Conservation (phyloP, 306 rosid genomes). For the Fragaria vesca region DNA sequence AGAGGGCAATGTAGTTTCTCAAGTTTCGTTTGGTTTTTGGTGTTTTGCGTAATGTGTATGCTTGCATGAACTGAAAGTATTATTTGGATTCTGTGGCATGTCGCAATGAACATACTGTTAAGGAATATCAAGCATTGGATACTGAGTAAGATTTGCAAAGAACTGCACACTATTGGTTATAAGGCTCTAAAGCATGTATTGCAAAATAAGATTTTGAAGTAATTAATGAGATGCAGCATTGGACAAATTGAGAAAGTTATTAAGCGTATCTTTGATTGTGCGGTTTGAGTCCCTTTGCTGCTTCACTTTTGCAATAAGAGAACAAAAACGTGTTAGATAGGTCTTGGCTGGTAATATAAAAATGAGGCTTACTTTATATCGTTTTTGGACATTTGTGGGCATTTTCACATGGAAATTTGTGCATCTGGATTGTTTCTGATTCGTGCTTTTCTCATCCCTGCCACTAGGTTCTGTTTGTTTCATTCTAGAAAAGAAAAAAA, state of each 20-base stretch:
- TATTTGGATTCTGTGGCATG: not conserved
- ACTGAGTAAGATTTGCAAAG: constrained; percentile 3
- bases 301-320: not conserved
- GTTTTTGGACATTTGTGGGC: not conserved
- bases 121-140: constrained; percentile 2
- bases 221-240: not conserved
- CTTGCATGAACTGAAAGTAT: not conserved
- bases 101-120: not conserved
- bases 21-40: too few species aligned
- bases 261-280: not conserved
- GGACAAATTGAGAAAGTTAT: not conserved
- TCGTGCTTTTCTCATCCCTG: not conserved
- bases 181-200: not conserved
- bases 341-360: not conserved
- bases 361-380: not conserved
- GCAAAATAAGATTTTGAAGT: not conserved
- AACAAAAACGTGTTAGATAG: not conserved
- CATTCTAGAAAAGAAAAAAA: not conserved
- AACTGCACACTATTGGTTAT: not conserved
- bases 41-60: not conserved
- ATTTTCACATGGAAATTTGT: not conserved
- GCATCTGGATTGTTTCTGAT: not conserved
- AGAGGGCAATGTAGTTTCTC: too few species aligned
- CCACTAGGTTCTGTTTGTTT: not conserved
- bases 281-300: not conserved